A percentile compares a stretch with the other conserved stretches of the same genome.
phyloP scores from a whole-genome alignment of 169 alveolate species.

The Cryptosporidium canis region DNA sequence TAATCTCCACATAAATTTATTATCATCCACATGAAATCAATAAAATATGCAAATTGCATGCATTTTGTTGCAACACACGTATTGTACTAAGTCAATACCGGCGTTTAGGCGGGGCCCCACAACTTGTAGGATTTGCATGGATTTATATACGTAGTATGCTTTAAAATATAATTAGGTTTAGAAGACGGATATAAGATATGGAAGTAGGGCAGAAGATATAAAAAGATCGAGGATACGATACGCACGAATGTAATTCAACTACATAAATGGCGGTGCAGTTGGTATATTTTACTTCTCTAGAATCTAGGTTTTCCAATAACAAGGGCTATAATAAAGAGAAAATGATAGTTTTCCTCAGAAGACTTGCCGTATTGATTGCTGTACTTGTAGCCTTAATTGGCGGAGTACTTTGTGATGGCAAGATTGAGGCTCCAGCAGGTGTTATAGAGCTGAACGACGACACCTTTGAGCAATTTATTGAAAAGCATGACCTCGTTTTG shows the following conservation, averaged over 20 bases:
- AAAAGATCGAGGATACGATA: background rate
- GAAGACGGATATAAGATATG: conserved; percentile 13
- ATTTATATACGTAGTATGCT: background rate
- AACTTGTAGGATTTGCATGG: conserved; percentile 7
- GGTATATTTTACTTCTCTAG: background rate
- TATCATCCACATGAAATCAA: background rate
- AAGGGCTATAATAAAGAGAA: background rate
- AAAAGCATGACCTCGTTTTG: background rate
- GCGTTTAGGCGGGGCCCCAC: conserved; percentile 40
- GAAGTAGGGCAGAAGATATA: background rate
- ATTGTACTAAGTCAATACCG: conserved; percentile 2
- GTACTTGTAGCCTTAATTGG: background rate
- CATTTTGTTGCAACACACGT: background rate
- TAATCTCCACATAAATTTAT: background rate
- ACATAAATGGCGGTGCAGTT: background rate
- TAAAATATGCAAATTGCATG: background rate
- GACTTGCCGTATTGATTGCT: background rate
- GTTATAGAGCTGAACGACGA: background rate
- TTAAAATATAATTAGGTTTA: background rate
- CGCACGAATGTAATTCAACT: background rate
- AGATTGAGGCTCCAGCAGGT: background rate
- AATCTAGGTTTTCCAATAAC: background rate
- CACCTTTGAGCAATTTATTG: conserved; percentile 13
- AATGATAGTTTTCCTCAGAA: background rate
- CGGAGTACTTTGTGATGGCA: background rate